These are phyloP conservation scores for Fraxinus cuspidata DNA, from an alignment of 257 asterid genomes.

Conservation along the genomic window DNA sequence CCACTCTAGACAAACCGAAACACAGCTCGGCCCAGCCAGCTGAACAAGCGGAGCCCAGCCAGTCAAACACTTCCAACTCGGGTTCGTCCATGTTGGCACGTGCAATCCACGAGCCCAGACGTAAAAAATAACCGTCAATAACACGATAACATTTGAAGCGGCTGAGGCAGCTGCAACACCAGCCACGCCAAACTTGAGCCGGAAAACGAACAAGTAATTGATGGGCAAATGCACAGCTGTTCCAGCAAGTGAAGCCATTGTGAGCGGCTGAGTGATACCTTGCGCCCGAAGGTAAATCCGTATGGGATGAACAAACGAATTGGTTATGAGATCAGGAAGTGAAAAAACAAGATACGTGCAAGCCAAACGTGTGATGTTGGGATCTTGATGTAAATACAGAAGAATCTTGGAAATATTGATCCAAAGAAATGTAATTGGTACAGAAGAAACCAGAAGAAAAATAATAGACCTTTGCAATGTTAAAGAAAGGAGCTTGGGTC, in stretches of 20 bases:
- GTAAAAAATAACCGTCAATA: slow-evolving; percentile 39
- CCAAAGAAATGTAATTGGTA: slow-evolving; percentile 71
- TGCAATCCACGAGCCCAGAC: slow-evolving; percentile 47
- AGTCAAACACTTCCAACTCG: slow-evolving; percentile 49
- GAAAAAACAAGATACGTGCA: slow-evolving; percentile 61
- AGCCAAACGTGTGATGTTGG: slow-evolving; percentile 54
- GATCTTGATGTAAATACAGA: slow-evolving; percentile 66
- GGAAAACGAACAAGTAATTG: slow-evolving; percentile 47
- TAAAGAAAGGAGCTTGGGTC: slow-evolving; percentile 58
- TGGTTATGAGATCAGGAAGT: slow-evolving; percentile 67
- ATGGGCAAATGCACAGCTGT: slow-evolving; percentile 58
- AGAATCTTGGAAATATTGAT: slow-evolving; percentile 57
- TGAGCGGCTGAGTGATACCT: slow-evolving; percentile 78
- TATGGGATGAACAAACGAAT: slow-evolving; percentile 73
- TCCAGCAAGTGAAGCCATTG: slow-evolving; percentile 59
- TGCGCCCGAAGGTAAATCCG: slow-evolving; percentile 88
- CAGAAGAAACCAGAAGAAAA: slow-evolving; percentile 55
- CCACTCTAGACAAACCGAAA: slow-evolving; percentile 85
- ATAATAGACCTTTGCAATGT: slow-evolving; percentile 62
- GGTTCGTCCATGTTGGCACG: slow-evolving; percentile 63
- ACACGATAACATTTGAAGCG: slow-evolving; percentile 45
- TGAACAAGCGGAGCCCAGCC: slow-evolving; percentile 79
- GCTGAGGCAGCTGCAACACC: slow-evolving; percentile 86
- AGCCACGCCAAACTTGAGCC: slow-evolving; percentile 58
- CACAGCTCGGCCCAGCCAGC: slow-evolving; percentile 82